Conservation (phyloP, 108 stramenopile species). For the Epipyxis sp. region DNA sequence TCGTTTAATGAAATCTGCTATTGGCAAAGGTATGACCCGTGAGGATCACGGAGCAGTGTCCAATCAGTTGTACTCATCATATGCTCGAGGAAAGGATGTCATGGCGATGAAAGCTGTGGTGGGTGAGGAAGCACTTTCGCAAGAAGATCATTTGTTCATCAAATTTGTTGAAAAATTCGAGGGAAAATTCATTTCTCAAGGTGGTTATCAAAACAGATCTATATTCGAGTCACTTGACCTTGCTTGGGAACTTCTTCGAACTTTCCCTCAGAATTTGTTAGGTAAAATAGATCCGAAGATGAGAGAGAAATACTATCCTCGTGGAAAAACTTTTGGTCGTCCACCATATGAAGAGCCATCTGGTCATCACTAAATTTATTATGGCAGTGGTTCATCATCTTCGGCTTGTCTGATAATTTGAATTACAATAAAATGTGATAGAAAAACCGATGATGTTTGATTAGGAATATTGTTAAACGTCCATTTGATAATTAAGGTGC, state of each 20-base stretch:
- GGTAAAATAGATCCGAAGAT: constrained; percentile 99
- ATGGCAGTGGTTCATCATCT: background rate
- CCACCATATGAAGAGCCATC: constrained; percentile 2
- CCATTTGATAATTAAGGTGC: too few species aligned
- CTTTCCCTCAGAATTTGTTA: constrained; percentile 96
- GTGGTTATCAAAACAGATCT: constrained; percentile 92
- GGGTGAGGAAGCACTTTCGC: constrained; percentile 97
- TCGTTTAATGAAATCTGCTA: constrained; percentile 99
- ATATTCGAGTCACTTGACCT: constrained; percentile 98
- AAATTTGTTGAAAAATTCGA: constrained; percentile 98
- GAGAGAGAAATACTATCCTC: constrained; percentile 86
- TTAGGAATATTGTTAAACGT: too few species aligned
- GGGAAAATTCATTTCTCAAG: constrained; percentile 94
- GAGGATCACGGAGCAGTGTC: constrained; percentile 92
- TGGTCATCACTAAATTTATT: constrained; percentile 4
- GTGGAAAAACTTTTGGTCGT: constrained; percentile 36
- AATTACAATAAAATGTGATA: too few species aligned
- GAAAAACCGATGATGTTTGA: too few species aligned
- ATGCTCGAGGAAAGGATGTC: constrained; percentile 99
- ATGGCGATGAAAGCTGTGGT: constrained; percentile 99
- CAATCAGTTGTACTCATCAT: constrained; percentile 98
- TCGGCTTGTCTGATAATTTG: too few species aligned
- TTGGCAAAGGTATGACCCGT: constrained; percentile 99
- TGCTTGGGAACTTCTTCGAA: constrained; percentile 96
- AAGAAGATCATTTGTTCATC: constrained; percentile 98